phyloP scores from a whole-genome alignment of 2,329 filamentous ascomycete species.

The Paramyrothecium sp. region DNA sequence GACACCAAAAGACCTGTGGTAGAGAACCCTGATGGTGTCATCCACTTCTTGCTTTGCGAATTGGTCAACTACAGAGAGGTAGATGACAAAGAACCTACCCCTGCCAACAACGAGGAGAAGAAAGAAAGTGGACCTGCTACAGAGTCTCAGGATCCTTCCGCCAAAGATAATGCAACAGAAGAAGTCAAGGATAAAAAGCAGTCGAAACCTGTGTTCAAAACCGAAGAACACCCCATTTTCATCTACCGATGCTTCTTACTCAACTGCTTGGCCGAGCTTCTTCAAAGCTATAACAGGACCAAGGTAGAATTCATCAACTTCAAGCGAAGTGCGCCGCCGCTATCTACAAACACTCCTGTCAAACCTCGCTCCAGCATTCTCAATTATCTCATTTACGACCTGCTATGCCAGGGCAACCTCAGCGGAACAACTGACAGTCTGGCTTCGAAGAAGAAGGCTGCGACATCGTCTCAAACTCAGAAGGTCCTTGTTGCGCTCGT shows the following conservation, averaged over 20 bases:
- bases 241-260: conserved; percentile 95
- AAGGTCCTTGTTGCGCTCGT: conserved; percentile 84
- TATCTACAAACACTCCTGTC: conserved; percentile 81
- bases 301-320: conserved; percentile 99
- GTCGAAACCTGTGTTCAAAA: conserved; percentile 77
- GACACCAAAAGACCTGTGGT: conserved; percentile 82
- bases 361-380: conserved; percentile 91
- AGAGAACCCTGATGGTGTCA: conserved; percentile 90
- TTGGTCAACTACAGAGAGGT: conserved; percentile 89
- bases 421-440: conserved; percentile 72
- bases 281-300: conserved; percentile 87
- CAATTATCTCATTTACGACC: conserved; percentile 86
- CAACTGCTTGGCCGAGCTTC: conserved; percentile 84
- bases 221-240: conserved; percentile 92
- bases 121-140: conserved; percentile 26
- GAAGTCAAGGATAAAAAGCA: conserved; percentile 61
- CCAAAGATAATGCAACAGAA: conserved; percentile 20
- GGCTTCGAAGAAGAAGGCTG: conserved; percentile 76
- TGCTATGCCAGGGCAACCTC: conserved; percentile 63
- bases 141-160: conserved; percentile 24
- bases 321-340: conserved; percentile 84
- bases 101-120: conserved; percentile 40
- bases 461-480: conserved; percentile 83
- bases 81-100: conserved; percentile 71
- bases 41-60: conserved; percentile 92